Evolutionary conservation across 2,329 filamentous ascomycete genomes (phyloP).

Genomic region (Botrytis porri): DNA sequence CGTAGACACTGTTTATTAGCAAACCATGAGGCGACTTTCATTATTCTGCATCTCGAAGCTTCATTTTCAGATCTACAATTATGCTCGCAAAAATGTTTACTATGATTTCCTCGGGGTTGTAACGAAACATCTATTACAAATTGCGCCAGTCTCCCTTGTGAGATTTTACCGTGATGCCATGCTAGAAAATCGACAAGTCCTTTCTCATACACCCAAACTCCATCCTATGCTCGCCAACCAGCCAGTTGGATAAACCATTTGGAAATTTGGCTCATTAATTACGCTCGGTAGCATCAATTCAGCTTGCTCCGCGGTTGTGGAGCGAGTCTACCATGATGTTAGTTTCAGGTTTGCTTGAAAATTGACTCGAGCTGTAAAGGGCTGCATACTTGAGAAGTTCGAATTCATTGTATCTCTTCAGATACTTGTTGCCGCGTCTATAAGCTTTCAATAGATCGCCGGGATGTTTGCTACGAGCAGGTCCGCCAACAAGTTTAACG

Average conservation of each 20-base stretch:
- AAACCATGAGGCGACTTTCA: neutral
- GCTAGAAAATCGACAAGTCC: neutral
- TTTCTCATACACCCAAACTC: slow-evolving; percentile 5
- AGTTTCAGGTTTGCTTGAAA: neutral
- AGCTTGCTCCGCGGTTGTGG: neutral
- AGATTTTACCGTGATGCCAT: neutral
- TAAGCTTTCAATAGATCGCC: slow-evolving; percentile 66
- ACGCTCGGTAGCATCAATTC: neutral
- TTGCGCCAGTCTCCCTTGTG: neutral
- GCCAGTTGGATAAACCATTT: neutral
- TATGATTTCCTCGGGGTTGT: neutral
- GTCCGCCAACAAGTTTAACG: slow-evolving; percentile 53
- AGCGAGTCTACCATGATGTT: neutral
- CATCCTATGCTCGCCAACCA: neutral
- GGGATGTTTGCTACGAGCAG: slow-evolving; percentile 47
- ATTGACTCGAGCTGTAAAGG: neutral
- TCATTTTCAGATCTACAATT: neutral
- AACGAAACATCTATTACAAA: neutral
- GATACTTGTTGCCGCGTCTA: slow-evolving; percentile 64
- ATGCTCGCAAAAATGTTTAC: neutral
- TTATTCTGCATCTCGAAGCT: neutral
- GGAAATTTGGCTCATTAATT: neutral
- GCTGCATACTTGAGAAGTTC: slow-evolving; percentile 64
- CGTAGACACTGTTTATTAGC: neutral
- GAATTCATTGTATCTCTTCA: slow-evolving; percentile 71